A percentile compares a stretch with the other conserved stretches of the same genome.
phyloP scores from a whole-genome alignment of 257 asterid species.

The Solanum arcanum region DNA sequence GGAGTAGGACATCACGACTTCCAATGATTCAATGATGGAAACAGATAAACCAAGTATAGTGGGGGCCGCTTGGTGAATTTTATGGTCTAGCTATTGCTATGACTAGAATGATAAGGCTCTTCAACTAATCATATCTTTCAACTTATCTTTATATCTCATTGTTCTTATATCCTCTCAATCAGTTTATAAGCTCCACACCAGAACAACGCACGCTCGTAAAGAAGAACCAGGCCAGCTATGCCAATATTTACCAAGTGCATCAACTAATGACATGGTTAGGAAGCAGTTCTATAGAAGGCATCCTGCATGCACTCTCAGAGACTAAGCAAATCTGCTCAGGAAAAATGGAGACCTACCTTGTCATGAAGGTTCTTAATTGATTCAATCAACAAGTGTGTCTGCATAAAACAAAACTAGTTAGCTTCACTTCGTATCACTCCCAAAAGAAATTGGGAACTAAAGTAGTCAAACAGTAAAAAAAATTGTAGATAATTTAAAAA shows the following conservation, averaged over 20 bases:
- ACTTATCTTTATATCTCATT: neutral
- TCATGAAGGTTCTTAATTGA: conserved; percentile 29
- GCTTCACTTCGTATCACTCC: neutral
- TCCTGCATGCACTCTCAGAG: neutral
- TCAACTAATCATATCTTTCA: neutral
- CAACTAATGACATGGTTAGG: neutral
- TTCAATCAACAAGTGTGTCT: conserved; percentile 32
- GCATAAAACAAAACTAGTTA: conserved; percentile 10
- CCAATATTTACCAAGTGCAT: neutral
- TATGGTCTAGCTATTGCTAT: neutral
- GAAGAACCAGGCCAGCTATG: neutral
- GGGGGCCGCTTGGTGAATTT: neutral
- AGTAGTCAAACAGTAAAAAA: neutral
- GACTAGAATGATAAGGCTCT: neutral
- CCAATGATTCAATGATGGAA: neutral
- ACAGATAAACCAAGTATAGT: neutral
- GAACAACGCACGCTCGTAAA: neutral
- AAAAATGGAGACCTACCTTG: conserved; percentile 23
- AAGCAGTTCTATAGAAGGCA: neutral
- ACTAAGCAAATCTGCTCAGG: neutral
- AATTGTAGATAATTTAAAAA: neutral
- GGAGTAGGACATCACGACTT: neutral
- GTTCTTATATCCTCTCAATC: neutral
- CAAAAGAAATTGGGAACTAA: neutral
- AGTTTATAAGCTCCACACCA: neutral